Percentiles rank a stretch among this genome's conserved stretches.
Conservation (phyloP, 768 basidiomycete genomes). For the Russula abietina region DNA sequence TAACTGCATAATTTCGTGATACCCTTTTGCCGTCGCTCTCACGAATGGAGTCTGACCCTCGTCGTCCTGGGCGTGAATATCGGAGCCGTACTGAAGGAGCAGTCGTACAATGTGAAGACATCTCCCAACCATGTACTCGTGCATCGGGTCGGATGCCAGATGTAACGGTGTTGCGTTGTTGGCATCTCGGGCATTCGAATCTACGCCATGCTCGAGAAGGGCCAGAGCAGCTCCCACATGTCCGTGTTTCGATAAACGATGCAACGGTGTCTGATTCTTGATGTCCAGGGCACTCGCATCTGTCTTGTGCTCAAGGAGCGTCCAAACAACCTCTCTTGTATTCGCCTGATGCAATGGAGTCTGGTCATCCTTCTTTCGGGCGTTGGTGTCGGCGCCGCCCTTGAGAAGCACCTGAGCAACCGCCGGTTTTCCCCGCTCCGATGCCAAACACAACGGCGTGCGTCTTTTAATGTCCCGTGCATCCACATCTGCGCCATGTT, state of each 20-base stretch:
- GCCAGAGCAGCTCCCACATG: background rate
- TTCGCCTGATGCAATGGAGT: background rate
- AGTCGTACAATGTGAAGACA: background rate
- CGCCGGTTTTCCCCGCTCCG: background rate
- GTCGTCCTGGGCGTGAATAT: background rate
- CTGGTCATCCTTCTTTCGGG: rapidly evolving
- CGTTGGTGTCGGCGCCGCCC: background rate
- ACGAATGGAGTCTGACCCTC: background rate
- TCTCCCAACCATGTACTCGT: too few relatives aligned
- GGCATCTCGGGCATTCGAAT: background rate
- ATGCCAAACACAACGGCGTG: background rate
- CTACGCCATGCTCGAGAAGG: background rate
- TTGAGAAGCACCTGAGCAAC: background rate
- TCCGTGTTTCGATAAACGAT: background rate
- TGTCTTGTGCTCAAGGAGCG: background rate
- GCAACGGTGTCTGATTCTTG: background rate
- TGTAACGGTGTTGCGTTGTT: background rate
- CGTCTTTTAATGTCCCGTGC: background rate
- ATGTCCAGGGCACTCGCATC: background rate
- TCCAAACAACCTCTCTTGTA: background rate
- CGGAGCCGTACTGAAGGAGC: background rate
- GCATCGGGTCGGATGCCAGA: background rate
- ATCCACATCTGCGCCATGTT: background rate
- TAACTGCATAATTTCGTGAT: background rate
- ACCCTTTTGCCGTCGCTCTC: background rate